Base-by-base conservation (phyloP, 1,284 basidiomycete genomes). In the Erythrobasidium hasegawianum region DNA sequence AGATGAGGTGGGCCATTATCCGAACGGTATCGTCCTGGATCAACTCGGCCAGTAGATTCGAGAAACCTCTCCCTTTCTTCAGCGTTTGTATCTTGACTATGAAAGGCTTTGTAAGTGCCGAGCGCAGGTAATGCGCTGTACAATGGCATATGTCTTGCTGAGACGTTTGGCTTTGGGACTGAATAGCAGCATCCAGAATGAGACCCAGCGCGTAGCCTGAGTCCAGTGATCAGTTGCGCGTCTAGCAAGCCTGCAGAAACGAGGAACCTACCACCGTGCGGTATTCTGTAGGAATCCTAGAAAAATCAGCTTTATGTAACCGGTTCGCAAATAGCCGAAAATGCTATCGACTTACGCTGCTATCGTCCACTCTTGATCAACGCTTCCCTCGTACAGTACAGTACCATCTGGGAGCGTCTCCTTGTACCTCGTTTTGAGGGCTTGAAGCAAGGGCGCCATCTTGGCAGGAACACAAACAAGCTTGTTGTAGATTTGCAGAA, bases 281-380 rank as follows among this genome's bases (percentile, higher is more conserved):
- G 62, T 20, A 65, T 58, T 9, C 62, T 65, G 62, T 39, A 56
- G 13, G 2, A 33, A 20, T 5, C 16, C 16, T 47, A 5, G 43
- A 54, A 22, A 18, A 18, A 47, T 18, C 20, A 8, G 53, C n/a
- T 24, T n/a, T 24, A 16, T n/a, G n/a, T 8, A 54, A 14, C 52
- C 4, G 49, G 20, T 27, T 61, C 59, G 22, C 16, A 29, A 39
- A 57, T 47, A n/a, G 13, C 27, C 47, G 24, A 52, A 24, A n/a
- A 10, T 10, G n/a, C 10, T 11, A 2, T 41, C 18, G 7, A 49
- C 61, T 16, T 33, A 65, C 62, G 62, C 62, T 26, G 45, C 57
- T n/a, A 67, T 67, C 20, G 64, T 67, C 64, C 64, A 67, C 24
- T 67, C 64, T 7, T 57, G 50, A 56, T 67, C 64, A 5, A 67